Conservation (phyloP, 192 early-diverging fungal species). For the Pilobolus umbonatus region DNA sequence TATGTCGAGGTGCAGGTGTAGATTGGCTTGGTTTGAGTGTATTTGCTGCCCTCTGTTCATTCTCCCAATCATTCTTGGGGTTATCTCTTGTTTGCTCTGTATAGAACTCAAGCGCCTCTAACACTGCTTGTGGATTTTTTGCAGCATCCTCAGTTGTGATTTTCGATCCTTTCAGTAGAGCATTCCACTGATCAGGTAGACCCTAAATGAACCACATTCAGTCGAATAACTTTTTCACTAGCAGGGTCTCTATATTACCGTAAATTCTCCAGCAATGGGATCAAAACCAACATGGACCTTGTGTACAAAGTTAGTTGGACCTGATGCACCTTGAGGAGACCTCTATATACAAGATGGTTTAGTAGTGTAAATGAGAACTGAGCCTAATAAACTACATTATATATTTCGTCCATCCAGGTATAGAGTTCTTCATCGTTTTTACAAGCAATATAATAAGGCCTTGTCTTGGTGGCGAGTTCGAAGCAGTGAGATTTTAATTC, state of each 20-base stretch:
- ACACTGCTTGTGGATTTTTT: constrained; percentile 96
- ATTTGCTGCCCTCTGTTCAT: constrained; percentile 10
- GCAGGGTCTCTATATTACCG: constrained; percentile 46
- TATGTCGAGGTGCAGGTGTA: constrained; percentile 28
- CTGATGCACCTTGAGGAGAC: constrained; percentile 74
- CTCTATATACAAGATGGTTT: constrained; percentile 28
- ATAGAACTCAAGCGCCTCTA: constrained; percentile 98
- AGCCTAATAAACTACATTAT: constrained; percentile 54
- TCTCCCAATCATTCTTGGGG: constrained; percentile 1
- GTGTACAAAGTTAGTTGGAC: constrained; percentile 84
- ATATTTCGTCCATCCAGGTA: constrained; percentile 97
- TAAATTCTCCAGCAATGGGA: constrained; percentile 56
- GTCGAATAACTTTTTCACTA: too few relatives aligned
- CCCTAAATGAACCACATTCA: constrained; percentile 49
- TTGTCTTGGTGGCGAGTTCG: constrained; percentile 87
- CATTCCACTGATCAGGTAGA: constrained; percentile 93
- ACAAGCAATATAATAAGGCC: constrained; percentile 88
- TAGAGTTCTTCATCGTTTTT: constrained; percentile 96
- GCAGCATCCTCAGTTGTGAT: constrained; percentile 98
- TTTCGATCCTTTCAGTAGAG: constrained; percentile 85
- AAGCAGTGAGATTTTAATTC: constrained; percentile 92
- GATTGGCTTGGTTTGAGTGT: constrained; percentile 16
- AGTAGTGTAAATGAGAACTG: neutral
- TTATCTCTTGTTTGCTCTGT: constrained; percentile 69
- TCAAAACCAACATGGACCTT: constrained; percentile 75